Evolutionary conservation across 225 moss, liverwort and hornwort genomes (phyloP).

Genomic region (Ulota crispa): DNA sequence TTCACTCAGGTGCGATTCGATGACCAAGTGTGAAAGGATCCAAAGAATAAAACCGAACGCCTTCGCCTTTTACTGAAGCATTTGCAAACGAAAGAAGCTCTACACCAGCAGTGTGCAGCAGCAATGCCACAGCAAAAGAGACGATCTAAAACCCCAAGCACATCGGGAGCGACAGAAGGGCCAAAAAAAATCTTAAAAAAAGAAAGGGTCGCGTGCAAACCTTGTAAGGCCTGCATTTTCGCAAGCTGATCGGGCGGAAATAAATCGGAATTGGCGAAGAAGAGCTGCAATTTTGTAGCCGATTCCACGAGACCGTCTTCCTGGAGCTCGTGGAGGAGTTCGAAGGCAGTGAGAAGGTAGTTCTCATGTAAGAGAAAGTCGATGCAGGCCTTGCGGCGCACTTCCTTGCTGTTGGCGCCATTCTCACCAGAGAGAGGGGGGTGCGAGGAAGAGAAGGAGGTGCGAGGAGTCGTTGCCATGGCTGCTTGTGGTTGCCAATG

Average conservation of each 20-base stretch:
- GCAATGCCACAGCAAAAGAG: constrained; percentile 25
- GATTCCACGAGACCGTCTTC: constrained; percentile 88
- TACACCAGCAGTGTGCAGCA: constrained; percentile 31
- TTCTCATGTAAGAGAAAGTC: constrained; percentile 84
- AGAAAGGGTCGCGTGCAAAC: constrained; percentile 28
- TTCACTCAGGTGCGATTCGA: constrained; percentile 2
- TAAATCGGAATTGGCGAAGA: constrained; percentile 81
- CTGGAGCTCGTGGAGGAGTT: constrained; percentile 93
- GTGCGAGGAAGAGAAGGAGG: constrained; percentile 23
- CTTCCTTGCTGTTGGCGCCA: constrained; percentile 36
- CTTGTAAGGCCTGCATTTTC: constrained; percentile 83
- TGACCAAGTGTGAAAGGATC: constrained; percentile 2
- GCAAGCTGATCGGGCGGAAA: constrained; percentile 78
- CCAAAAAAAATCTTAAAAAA: too few species aligned
- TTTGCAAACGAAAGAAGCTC: constrained; percentile 57
- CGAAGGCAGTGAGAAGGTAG: constrained; percentile 88
- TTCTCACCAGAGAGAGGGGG: constrained; percentile 18
- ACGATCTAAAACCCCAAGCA: constrained; percentile 2
- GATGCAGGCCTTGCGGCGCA: constrained; percentile 68
- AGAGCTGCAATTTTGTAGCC: constrained; percentile 87
- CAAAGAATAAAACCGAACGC: constrained; percentile 5
- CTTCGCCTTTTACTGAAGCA: constrained; percentile 24
- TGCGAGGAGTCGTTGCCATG: constrained; percentile 39
- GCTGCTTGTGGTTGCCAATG: constrained; percentile 22
- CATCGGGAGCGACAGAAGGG: constrained; percentile 6